Percentiles rank a stretch among this genome's conserved stretches.
Conservation (phyloP, 257 asterid genomes). For the Datura wrightii region DNA sequence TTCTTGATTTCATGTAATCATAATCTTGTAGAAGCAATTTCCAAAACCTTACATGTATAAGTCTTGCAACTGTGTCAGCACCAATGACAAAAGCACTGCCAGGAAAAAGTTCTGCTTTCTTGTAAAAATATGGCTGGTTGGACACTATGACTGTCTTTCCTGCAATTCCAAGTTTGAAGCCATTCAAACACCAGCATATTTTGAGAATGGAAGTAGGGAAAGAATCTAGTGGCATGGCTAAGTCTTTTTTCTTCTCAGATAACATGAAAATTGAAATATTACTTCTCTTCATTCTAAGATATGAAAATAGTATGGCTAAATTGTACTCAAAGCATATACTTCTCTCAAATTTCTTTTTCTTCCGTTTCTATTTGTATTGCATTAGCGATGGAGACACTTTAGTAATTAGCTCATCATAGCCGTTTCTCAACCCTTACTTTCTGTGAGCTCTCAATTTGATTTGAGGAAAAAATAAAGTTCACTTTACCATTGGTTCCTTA, state of each 20-base stretch:
- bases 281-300: background rate
- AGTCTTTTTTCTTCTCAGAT: too few relatives aligned
- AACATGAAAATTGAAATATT: too few relatives aligned
- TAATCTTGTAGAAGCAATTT: background rate
- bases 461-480: background rate
- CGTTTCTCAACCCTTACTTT: background rate
- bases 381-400: background rate
- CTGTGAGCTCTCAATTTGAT: background rate
- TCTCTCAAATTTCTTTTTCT: slow-evolving; percentile 19
- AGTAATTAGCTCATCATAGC: background rate
- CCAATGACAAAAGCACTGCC: slow-evolving; percentile 95
- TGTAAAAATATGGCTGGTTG: slow-evolving; percentile 94
- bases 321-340: background rate
- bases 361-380: background rate
- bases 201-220: background rate
- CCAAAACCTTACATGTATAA: slow-evolving; percentile 68
- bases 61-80: slow-evolving; percentile 88
- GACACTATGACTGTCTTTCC: slow-evolving; percentile 88
- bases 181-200: background rate
- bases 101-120: slow-evolving; percentile 93
- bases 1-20: background rate
- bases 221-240: background rate
- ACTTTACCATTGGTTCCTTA: background rate
- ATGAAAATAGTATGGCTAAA: slow-evolving; percentile 1
- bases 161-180: slow-evolving; percentile 44